Base-by-base conservation (phyloP, 2,329 filamentous ascomycete species). In the Cladosporium cucumerinum region DNA sequence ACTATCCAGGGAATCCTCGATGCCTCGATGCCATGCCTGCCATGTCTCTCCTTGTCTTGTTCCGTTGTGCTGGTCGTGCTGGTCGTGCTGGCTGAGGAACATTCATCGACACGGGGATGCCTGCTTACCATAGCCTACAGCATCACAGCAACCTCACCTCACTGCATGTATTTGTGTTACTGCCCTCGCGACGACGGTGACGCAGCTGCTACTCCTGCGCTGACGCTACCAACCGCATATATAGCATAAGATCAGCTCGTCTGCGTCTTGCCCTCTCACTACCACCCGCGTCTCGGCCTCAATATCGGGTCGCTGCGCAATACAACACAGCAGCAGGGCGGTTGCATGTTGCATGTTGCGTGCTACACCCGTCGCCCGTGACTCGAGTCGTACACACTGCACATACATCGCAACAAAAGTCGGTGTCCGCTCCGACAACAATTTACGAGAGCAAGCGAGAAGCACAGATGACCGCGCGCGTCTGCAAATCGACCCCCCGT, bases 281-380 rank as follows among this genome's bases (percentile, higher is more conserved):
- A 34, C 59, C 25, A n/a, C 21, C 16, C 26, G 26, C 28, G 14
- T 36, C 21, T 52, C 59, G 46, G 59, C 26, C 12, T 52, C 48
- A 61, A 51, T 39, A n/a, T 61, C 57, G 57, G 57, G 57, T 60
- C 21, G 46, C 48, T 51, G 46, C 59, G 46, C 59, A 23, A 34
- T 52, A 51, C 59, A 23, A 14, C 59, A 36, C 59, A 39, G 16
- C 46, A 39, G 48, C 32, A 30, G 46, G 48, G 30, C 32, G 48
- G 54, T 32, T 51, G 59, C 48, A 61, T 61, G 39, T 46, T 21
- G 39, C n/a, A 51, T 32, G 39, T 46, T 21, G 39, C n/a, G 28
- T 32, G 59, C 59, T 48, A 32, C 57, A 46, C 26, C 43, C 57
- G 36, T n/a, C 32, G 30, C 30, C 23, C 48, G 59, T 61, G 59